A percentile compares a stretch with the other conserved stretches of the same genome.
Conservation (phyloP, 2,329 filamentous ascomycete genomes). For the Sarocladium kiliense region DNA sequence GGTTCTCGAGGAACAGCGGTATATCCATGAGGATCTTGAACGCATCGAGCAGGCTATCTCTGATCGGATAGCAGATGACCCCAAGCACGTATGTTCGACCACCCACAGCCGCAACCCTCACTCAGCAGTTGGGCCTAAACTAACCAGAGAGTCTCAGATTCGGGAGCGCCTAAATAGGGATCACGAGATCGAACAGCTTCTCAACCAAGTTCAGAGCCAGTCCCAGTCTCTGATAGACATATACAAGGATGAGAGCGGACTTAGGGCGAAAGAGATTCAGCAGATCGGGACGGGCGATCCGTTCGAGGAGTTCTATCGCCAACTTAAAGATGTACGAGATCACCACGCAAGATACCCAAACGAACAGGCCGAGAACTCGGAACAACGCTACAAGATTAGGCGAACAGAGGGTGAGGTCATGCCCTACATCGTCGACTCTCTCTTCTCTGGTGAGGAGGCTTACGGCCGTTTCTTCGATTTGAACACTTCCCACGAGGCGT, state of each 20-base stretch:
- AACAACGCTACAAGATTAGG: constrained; percentile 78
- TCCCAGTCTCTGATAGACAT: constrained; percentile 75
- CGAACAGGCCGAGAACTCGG: constrained; percentile 90
- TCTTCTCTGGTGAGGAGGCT: constrained; percentile 94
- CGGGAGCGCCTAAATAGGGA: constrained; percentile 86
- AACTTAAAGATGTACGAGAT: constrained; percentile 73
- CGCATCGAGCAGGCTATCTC: constrained; percentile 90
- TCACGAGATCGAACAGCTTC: constrained; percentile 83
- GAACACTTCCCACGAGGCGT: constrained; percentile 77
- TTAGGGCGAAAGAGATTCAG: constrained; percentile 74
- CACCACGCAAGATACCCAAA: constrained; percentile 91
- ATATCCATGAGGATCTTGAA: constrained; percentile 94
- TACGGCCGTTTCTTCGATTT: constrained; percentile 92
- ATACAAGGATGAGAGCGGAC: constrained; percentile 73
- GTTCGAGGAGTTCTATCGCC: constrained; percentile 87
- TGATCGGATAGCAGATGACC: constrained; percentile 83
- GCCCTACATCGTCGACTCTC: constrained; percentile 70
- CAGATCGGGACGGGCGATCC: constrained; percentile 78
- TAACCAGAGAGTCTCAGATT: constrained; percentile 57
- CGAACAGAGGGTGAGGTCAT: constrained; percentile 58
- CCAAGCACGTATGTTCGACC: constrained; percentile 77
- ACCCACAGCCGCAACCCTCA: no score
- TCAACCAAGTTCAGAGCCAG: constrained; percentile 82
- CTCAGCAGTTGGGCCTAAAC: no score
- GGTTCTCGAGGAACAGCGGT: constrained; percentile 88